Evolutionary conservation across 345 rosid species (phyloP).

Genomic region (Salix arbutifolia): DNA sequence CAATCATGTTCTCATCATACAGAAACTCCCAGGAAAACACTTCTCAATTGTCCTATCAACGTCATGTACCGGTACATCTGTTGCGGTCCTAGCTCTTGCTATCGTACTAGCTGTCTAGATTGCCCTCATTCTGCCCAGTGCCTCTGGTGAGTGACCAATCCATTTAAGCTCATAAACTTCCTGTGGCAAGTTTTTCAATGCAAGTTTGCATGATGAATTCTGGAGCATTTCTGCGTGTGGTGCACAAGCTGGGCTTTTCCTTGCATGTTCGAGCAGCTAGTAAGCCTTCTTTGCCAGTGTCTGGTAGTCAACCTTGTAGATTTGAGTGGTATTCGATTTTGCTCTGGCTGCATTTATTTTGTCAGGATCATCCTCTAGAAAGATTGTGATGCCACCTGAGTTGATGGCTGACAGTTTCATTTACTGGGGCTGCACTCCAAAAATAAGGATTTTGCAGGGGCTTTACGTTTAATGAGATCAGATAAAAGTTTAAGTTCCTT

Average conservation of each 20-base stretch:
- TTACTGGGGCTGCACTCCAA: slow-evolving; percentile 57
- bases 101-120: slow-evolving; percentile 67
- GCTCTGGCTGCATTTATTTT: slow-evolving; percentile 38
- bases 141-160: slow-evolving; percentile 69
- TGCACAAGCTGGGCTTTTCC: slow-evolving; percentile 48
- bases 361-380: slow-evolving; percentile 59
- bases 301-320: slow-evolving; percentile 51
- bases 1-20: slow-evolving; percentile 70
- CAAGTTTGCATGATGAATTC: slow-evolving; percentile 51
- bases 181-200: slow-evolving; percentile 48
- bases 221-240: slow-evolving; percentile 34
- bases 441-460: slow-evolving; percentile 79
- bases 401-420: slow-evolving; percentile 53
- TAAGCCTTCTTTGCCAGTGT: slow-evolving; percentile 59
- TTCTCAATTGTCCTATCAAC: slow-evolving; percentile 69
- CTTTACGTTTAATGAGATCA: slow-evolving; percentile 37
- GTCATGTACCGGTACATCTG: slow-evolving; percentile 74
- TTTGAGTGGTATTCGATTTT: slow-evolving; percentile 36
- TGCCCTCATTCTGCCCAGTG: slow-evolving; percentile 76
- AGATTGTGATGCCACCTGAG: slow-evolving; percentile 55
- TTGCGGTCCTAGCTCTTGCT: slow-evolving; percentile 56
- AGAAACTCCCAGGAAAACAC: slow-evolving; percentile 92
- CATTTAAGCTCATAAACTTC: slow-evolving; percentile 54
- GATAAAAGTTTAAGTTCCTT: slow-evolving; percentile 65
- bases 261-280: slow-evolving; percentile 68